Base-by-base conservation (phyloP, 441 rosid species). In the Pelargonium fulgidum region DNA sequence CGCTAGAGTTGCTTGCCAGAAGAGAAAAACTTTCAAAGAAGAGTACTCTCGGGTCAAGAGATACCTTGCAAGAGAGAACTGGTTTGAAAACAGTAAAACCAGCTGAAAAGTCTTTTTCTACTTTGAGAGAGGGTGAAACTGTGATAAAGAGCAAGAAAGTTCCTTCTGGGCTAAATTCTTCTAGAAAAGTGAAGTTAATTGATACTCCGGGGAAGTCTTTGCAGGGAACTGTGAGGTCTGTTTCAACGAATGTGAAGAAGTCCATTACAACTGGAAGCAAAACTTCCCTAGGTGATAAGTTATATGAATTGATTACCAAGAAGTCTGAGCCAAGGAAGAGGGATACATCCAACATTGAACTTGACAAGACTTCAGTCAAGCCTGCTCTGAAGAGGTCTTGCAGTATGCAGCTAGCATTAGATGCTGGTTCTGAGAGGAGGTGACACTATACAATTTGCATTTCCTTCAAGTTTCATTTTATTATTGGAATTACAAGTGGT, bases 401-500 rank as follows among this genome's bases (percentile, higher is more conserved):
- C 72, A 72, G 65, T 72, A 84, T 73, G 68, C 64, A 75, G 29
- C 83, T 73, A 69, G 65, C 79, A 24, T 76, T 92, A 73, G 98
- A 94, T 81, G 81, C 75, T 45, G 89, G 85, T 63, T 67, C 91
- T 20, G 79, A 87, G 82, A 87, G 83, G 75, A 90, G 94, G 97
- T 88, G 65, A 3, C 36, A 29, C 36, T 29, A 73, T 33, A 64
- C 64, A 67, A n/a, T 64, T 50, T 70, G 62, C 64, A 33, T 56
- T 77, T 64, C 14, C 10, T 2, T 68, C 62, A 42, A 65, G 13
- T 68, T 72, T 20, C 29, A 48, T 45, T 52, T 62, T 26, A 54
- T 16, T 13, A 17, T 59, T 17, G 16, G 36, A 1, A n/a, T 17
- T 71, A 3, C 33, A 17, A 7, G 64, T 50, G 20, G 39, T 36